phyloP scores from a whole-genome alignment of 129 eudicot genomes.

The Ambrosia artemisiifolia region DNA sequence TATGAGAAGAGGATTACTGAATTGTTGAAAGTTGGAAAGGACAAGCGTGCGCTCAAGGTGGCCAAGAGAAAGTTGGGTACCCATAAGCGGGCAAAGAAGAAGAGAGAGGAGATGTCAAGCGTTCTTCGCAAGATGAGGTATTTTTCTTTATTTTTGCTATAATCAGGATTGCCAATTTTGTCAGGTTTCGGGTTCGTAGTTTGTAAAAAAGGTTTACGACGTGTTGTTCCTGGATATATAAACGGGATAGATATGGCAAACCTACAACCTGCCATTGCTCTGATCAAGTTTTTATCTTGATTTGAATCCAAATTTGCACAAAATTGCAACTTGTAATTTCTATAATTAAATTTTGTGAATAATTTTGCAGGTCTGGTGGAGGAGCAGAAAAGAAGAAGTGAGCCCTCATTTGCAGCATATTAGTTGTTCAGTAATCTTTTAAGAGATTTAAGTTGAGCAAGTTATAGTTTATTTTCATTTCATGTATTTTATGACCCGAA shows the following conservation, averaged over 20 bases:
- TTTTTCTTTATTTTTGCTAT: background rate
- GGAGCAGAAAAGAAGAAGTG: slow-evolving; percentile 71
- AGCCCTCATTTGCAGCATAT: slow-evolving; percentile 1
- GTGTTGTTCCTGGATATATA: no score
- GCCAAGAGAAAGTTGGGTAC: slow-evolving; percentile 78
- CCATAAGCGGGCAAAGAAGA: slow-evolving; percentile 83
- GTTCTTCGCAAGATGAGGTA: slow-evolving; percentile 84
- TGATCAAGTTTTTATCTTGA: background rate
- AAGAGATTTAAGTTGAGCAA: background rate
- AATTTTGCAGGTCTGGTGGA: slow-evolving; percentile 54
- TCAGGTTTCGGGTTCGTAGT: no score
- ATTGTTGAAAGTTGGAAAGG: slow-evolving; percentile 70
- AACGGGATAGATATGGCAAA: no score
- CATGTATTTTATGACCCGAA: slow-evolving; percentile 13
- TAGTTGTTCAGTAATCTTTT: background rate
- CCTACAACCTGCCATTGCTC: background rate
- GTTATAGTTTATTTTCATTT: slow-evolving; percentile 9
- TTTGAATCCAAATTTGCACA: background rate
- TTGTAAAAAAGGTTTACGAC: no score
- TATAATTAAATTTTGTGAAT: background rate
- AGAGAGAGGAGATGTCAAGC: slow-evolving; percentile 76
- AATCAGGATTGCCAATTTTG: no score
- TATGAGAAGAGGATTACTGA: slow-evolving; percentile 75
- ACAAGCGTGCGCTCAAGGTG: slow-evolving; percentile 69
- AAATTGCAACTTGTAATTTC: background rate